Evolutionary conservation across 495 filamentous ascomycete species (phyloP), one percentile per base, ranked within the genome.

Genomic region (Durotheca rogersii): DNA sequence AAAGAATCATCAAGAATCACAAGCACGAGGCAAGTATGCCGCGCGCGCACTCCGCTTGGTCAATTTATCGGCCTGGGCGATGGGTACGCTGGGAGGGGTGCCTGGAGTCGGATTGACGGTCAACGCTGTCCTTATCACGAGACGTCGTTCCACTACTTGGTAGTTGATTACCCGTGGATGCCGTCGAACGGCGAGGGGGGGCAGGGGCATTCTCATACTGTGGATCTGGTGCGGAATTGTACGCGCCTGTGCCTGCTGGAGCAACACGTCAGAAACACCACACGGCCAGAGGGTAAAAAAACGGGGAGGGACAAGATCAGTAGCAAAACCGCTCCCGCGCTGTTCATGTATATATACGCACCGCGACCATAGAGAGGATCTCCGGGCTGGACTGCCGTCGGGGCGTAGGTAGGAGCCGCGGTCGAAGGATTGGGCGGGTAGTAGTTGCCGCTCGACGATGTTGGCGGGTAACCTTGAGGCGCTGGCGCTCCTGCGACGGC

Each of bases 281-380:
- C 39, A 54, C 51, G 37, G 41, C 46, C 2, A 33, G 50, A 49
- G 49, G 39, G 41, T 46, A 45, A 54, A 21, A 53, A 52, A n/a
- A n/a, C n/a, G n/a, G n/a, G n/a, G n/a, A n/a, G n/a, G n/a, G n/a
- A n/a, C n/a, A n/a, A n/a, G n/a, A n/a, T n/a, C n/a, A n/a, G n/a
- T n/a, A n/a, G n/a, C n/a, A n/a, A n/a, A n/a, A n/a, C n/a, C n/a
- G n/a, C n/a, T n/a, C n/a, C n/a, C n/a, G n/a, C n/a, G n/a, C n/a
- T n/a, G n/a, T n/a, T n/a, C n/a, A n/a, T n/a, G n/a, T n/a, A n/a
- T n/a, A 48, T 66, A 65, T 76, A 73, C 71, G 67, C 68, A 74
- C 72, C 74, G 70, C 78, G 78, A 68, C 73, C 75, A 53, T 73
- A 74, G 41, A 76, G 71, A 23, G 69, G 61, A 61, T 79, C 75